Evolutionary conservation across 2,329 filamentous ascomycete species (phyloP), one percentile per base, ranked within the genome.

Genomic region (Penicillium sp.): DNA sequence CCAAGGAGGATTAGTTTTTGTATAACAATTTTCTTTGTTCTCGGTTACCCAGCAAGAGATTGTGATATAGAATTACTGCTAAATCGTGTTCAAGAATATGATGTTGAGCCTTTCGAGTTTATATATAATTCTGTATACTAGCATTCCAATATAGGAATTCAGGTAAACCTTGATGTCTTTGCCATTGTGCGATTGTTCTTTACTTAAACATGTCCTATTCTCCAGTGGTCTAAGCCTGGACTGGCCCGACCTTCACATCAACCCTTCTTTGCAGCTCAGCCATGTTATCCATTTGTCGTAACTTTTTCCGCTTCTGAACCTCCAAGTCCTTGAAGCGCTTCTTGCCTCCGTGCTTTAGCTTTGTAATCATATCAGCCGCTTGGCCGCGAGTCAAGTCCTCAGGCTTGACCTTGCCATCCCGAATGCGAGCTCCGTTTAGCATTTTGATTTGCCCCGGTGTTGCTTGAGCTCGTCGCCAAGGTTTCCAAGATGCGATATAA

Each of bases 351-450:
- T 94, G 89, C 71, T 88, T 93, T 58, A 96, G 69, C 73, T 96
- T 95, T 8, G 90, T 95, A 61, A 97, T 96, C 88, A 96, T 92
- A 70, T 97, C 92, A 5, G 82, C 82, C 5, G 91, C 92, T 69
- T 85, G 85, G 8, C 93, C 93, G 68, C 92, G 94, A 14, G 83
- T 91, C 55, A 96, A 66, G 28, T 86, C 81, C 25, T 42, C 53
- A 4, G 51, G 30, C 3, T 35, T 44, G 9, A 67, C 58, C 22
- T 49, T 53, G 22, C 57, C 61, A 10, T 64, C 42, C 7, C 65
- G 60, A 30, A 72, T 61, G 1, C 58, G 63, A 17, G 68, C 59
- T 53, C 72, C 73, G 56, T 80, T 79, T 36, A 81, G 61, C 53
- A 78, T 72, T 5, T 65, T 61, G 16, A 80, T 46, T 51, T 80